These are phyloP conservation scores for Trypethelium eluteriae DNA, from an alignment of 495 filamentous ascomycete genomes.

Conservation along the genomic window DNA sequence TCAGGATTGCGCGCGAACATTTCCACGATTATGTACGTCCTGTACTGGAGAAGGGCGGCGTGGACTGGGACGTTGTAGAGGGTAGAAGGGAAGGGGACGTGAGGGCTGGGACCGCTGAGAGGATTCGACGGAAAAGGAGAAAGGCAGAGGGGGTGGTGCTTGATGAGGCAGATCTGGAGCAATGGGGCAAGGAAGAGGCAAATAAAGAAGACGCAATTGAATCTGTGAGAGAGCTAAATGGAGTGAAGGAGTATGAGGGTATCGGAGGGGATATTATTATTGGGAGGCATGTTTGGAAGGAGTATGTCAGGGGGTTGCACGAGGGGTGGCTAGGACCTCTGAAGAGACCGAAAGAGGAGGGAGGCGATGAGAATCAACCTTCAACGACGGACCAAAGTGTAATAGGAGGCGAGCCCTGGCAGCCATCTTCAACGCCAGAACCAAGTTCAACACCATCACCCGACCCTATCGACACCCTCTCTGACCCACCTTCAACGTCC, in stretches of 20 bases:
- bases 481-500: neutral
- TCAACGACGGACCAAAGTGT: neutral
- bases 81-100: slow-evolving; percentile 84
- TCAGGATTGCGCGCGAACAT: slow-evolving; percentile 77
- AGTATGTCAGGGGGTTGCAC: slow-evolving; percentile 87
- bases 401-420: slow-evolving; percentile 3
- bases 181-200: slow-evolving; percentile 33
- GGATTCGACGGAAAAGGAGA: slow-evolving; percentile 60
- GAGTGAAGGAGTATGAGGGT: slow-evolving; percentile 62
- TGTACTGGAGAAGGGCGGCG: slow-evolving; percentile 74
- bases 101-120: slow-evolving; percentile 70
- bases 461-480: neutral
- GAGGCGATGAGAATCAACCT: slow-evolving; percentile 15
- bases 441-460: neutral
- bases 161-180: slow-evolving; percentile 40
- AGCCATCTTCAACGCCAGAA: neutral
- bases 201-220: slow-evolving; percentile 31
- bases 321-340: slow-evolving; percentile 94
- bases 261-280: slow-evolving; percentile 77
- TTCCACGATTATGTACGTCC: slow-evolving; percentile 96
- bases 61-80: slow-evolving; percentile 94
- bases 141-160: slow-evolving; percentile 44
- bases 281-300: slow-evolving; percentile 92
- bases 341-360: slow-evolving; percentile 40
- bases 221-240: slow-evolving; percentile 37